Conservation (phyloP, 805 yeast genomes). For the Saccharomycodes ludwigii region DNA sequence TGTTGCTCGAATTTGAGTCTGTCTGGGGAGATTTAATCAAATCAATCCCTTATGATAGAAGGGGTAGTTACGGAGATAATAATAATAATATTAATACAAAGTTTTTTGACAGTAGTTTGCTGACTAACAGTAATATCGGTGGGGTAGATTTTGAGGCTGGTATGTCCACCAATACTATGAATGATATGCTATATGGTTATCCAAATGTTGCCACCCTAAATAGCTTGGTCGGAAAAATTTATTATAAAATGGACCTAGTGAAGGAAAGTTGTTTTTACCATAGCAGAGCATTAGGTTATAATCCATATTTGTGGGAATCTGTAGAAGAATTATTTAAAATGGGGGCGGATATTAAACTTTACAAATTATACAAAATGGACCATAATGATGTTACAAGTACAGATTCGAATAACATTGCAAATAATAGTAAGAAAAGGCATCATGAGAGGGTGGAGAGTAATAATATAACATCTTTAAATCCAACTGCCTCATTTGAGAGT, state of each 20-base stretch:
- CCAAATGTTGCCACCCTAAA: slow-evolving; percentile 69
- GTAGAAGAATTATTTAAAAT: slow-evolving; percentile 59
- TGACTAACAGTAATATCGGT: no score
- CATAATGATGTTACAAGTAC: slow-evolving; percentile 3
- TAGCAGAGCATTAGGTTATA: slow-evolving; percentile 53
- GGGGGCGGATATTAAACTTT: slow-evolving; percentile 51
- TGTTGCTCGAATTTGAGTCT: no score
- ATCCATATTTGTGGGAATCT: slow-evolving; percentile 83
- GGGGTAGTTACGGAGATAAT: no score
- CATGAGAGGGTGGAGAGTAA: no score
- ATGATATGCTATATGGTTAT: slow-evolving; percentile 7
- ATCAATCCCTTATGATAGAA: no score
- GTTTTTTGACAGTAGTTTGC: no score
- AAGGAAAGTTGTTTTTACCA: slow-evolving; percentile 57
- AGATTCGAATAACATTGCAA: slow-evolving; percentile 4
- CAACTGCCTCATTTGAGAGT: no score
- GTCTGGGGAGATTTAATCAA: no score
- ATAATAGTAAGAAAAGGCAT: no score
- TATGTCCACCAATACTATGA: slow-evolving; percentile 9
- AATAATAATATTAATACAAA: no score
- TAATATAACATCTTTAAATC: no score
- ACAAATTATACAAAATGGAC: slow-evolving; percentile 12
- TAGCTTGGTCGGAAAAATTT: slow-evolving; percentile 59
- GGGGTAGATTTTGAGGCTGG: no score
- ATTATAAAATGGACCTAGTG: slow-evolving; percentile 42